These are phyloP conservation scores for Kazachstania martiniae DNA, from an alignment of 805 yeast species.

Conservation along the genomic window DNA sequence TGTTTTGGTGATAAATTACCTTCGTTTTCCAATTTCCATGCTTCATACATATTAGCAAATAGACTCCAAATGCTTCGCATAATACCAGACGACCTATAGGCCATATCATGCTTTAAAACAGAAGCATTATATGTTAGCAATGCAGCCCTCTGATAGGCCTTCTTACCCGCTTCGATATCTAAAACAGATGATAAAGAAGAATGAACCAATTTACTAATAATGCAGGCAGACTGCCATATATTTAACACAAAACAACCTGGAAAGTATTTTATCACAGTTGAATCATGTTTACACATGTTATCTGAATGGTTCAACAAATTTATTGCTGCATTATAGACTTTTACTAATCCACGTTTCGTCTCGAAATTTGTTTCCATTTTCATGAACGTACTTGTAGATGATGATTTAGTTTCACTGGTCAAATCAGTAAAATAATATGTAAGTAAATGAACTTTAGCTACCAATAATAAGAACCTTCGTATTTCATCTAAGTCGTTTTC, in stretches of 20 bases:
- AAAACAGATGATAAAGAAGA: constrained; percentile 58
- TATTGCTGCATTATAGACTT: constrained; percentile 71
- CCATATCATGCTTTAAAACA: constrained; percentile 81
- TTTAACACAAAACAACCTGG: constrained; percentile 77
- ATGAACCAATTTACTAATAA: constrained; percentile 68
- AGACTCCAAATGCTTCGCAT: constrained; percentile 92
- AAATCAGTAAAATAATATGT: constrained; percentile 70
- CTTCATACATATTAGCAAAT: constrained; percentile 56
- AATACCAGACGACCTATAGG: constrained; percentile 85
- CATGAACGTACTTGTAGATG: constrained; percentile 7
- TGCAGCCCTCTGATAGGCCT: constrained; percentile 56
- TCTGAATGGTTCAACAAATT: constrained; percentile 59
- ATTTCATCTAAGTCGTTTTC: constrained; percentile 47
- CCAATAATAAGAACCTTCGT: constrained; percentile 54
- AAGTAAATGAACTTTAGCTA: constrained; percentile 71
- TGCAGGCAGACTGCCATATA: constrained; percentile 87
- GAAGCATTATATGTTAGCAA: constrained; percentile 67
- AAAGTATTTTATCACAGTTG: constrained; percentile 57
- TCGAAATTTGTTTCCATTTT: constrained; percentile 36
- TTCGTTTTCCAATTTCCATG: constrained; percentile 26
- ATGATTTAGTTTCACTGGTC: constrained; percentile 2
- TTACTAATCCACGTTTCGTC: constrained; percentile 59
- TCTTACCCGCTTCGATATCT: constrained; percentile 63
- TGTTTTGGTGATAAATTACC: constrained; percentile 1
- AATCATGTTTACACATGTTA: constrained; percentile 46